A percentile compares a stretch with the other conserved stretches of the same genome.
These are phyloP conservation scores for Talaromyces sp. DNA, from an alignment of 2,329 filamentous ascomycete genomes.

Conservation along the genomic window DNA sequence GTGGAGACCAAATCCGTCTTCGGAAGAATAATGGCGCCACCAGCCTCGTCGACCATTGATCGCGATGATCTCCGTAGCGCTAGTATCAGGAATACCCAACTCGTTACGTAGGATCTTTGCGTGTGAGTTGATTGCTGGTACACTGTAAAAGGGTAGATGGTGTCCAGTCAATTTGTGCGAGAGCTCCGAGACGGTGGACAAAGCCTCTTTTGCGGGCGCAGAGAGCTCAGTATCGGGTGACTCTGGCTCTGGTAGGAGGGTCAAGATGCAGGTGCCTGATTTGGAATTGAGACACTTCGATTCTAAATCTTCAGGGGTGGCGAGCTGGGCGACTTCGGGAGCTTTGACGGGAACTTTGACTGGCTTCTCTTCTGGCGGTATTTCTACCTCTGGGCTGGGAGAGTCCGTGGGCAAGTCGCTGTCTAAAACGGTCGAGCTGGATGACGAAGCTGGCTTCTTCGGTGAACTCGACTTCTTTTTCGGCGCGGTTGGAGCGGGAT, in stretches of 20 bases:
- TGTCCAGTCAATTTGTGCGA: constrained; percentile 67
- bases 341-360: constrained; percentile 52
- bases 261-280: constrained; percentile 78
- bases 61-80: constrained; percentile 65
- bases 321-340: constrained; percentile 65
- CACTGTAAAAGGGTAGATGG: constrained; percentile 75
- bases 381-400: constrained; percentile 49
- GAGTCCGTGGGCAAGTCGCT: constrained; percentile 50
- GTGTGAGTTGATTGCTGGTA: constrained; percentile 62
- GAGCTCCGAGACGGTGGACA: constrained; percentile 67
- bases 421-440: constrained; percentile 40
- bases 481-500: constrained; percentile 55
- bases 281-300: constrained; percentile 70
- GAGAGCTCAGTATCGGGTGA: constrained; percentile 50
- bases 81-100: constrained; percentile 58
- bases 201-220: constrained; percentile 47
- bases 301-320: constrained; percentile 61
- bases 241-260: constrained; percentile 58
- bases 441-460: constrained; percentile 48
- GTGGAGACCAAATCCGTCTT: constrained; percentile 51
- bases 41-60: constrained; percentile 81
- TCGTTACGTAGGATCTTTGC: constrained; percentile 54
- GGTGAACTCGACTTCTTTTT: constrained; percentile 35
- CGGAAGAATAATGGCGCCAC: constrained; percentile 68
- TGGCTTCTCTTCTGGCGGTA: constrained; percentile 33